Percentiles rank a stretch among this genome's conserved stretches.
phyloP scores from a whole-genome alignment of 177 flowering plant genomes.

The Vitis hybrid region DNA sequence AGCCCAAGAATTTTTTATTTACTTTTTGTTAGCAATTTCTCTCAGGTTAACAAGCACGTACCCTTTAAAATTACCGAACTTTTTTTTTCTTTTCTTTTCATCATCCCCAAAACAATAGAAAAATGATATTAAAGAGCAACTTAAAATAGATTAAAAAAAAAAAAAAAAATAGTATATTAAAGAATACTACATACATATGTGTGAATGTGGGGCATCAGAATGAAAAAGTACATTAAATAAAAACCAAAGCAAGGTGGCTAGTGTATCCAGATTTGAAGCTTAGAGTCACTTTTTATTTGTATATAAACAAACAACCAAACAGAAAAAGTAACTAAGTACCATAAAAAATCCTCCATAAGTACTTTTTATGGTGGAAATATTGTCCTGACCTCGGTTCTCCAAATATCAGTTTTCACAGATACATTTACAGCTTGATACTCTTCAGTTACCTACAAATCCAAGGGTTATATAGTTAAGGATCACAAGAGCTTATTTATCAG shows the following conservation, averaged over 20 bases:
- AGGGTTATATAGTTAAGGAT: neutral
- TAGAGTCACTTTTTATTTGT: neutral
- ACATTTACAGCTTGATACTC: constrained; percentile 93
- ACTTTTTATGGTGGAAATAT: constrained; percentile 3
- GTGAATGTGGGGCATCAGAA: too few species aligned
- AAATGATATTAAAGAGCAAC: too few species aligned
- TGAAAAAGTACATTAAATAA: too few species aligned
- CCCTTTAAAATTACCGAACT: too few species aligned
- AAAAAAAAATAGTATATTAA: too few species aligned
- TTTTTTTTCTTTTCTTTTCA: too few species aligned
- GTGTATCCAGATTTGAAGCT: neutral
- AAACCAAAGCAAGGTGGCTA: neutral
- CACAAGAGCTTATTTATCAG: constrained; percentile 9
- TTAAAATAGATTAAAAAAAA: too few species aligned
- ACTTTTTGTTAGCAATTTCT: too few species aligned
- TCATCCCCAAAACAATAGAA: too few species aligned
- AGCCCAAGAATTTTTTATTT: too few species aligned
- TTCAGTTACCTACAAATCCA: constrained; percentile 64
- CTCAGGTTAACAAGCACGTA: too few species aligned
- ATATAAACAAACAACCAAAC: neutral
- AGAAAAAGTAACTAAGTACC: neutral
- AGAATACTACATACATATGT: too few species aligned
- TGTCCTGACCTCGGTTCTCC: constrained; percentile 70
- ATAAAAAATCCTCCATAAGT: neutral
- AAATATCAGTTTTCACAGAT: constrained; percentile 63